A percentile compares a stretch with the other conserved stretches of the same genome.
phyloP scores from a whole-genome alignment of 2,329 filamentous ascomycete genomes.

The Xylariaceae sp. region DNA sequence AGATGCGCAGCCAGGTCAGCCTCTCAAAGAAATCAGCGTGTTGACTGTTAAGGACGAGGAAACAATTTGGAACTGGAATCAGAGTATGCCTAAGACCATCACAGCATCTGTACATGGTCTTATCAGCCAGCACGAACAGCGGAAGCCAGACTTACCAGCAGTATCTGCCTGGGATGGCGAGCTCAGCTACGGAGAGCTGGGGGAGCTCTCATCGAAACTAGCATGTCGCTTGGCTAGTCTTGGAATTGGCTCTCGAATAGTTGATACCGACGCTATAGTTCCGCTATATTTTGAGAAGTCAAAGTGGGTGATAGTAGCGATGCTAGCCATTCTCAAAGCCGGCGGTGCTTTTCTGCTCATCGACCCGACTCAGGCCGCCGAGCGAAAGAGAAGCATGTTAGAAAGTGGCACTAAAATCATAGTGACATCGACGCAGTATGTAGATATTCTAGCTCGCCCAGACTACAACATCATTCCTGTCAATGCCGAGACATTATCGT shows the following conservation, averaged over 20 bases:
- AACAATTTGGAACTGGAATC: constrained; percentile 12
- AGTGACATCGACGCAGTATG: neutral
- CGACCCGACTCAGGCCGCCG: neutral
- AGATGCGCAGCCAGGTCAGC: neutral
- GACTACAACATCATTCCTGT: too few relatives aligned
- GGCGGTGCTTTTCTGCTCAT: neutral
- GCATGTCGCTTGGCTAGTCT: too few relatives aligned
- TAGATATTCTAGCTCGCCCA: too few relatives aligned
- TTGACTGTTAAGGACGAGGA: too few relatives aligned
- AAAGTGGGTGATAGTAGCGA: neutral
- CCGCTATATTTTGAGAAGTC: neutral
- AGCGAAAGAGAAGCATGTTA: neutral
- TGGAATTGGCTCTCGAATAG: too few relatives aligned
- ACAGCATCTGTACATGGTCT: neutral
- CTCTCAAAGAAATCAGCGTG: too few relatives aligned
- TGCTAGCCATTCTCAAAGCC: neutral
- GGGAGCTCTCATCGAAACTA: constrained; percentile 9
- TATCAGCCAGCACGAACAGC: neutral
- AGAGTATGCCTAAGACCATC: neutral
- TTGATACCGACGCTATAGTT: neutral
- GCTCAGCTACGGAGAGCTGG: constrained; percentile 10
- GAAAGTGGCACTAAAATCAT: neutral
- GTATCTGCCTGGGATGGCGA: constrained; percentile 14
- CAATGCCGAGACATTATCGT: too few relatives aligned
- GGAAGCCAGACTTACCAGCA: neutral